Evolutionary conservation across 1,284 basidiomycete genomes (phyloP), one percentile per base, ranked within the genome.

Genomic region (Cryptococcus sp.): DNA sequence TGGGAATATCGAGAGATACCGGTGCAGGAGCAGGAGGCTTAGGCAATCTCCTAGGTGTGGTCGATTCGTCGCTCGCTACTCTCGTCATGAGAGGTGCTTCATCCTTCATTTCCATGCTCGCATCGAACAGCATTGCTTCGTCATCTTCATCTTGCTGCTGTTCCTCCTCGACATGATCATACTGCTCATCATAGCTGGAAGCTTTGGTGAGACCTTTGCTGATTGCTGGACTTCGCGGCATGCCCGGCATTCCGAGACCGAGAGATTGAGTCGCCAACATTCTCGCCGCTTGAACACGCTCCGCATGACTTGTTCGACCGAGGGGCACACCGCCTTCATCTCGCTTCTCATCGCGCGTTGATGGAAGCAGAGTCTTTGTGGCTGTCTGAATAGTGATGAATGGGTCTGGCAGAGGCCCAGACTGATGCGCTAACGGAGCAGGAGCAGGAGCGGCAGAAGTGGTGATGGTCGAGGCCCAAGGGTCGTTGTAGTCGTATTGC

Each of bases 301-400:
- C 78, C 11, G 59, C 51, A 68, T 88, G 88, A 69, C 87, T 87
- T 11, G 83, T 83, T 19, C 86, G 83, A n/a, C 87, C 88, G 41
- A 87, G 84, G 1, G 87, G 87, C 26, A 88, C 78, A 1, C 87
- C 87, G 55, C 82, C 84, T 69, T 88, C 87, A 37, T 83, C 73
- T 48, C 83, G 82, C 11, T 51, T 29, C 23, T 50, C 20, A 7
- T 45, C 43, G 17, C 29, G 20, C 26, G 34, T 52, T 7, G 55
- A 55, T 3, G 41, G 41, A 0, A 66, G 63, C 6, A 73, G 52
- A 13, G 73, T 59, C 10, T 71, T 65, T 0, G 75, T 78, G 23
- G 72, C 74, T 1, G 78, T 78, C 55, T 77, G 71, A 34, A 78
- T 67, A 2, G 75, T 77, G 50, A 78, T 68, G 69, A 79, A 80